A percentile compares a stretch with the other conserved stretches of the same genome.
These are phyloP conservation scores for Lablab purpureus DNA, from an alignment of 306 rosid genomes.

Conservation along the genomic window DNA sequence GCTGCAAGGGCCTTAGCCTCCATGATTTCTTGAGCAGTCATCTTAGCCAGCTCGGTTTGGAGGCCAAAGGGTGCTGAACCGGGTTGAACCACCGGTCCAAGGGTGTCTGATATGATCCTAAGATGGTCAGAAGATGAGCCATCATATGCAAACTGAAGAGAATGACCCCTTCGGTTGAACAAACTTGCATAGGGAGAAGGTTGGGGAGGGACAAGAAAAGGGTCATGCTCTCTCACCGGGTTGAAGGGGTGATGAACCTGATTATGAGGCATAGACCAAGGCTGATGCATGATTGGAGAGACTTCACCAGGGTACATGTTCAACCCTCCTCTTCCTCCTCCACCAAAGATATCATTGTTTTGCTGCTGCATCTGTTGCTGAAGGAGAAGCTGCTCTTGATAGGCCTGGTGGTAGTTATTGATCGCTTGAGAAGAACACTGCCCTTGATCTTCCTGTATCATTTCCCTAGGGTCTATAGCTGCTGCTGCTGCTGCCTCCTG, in stretches of 20 bases:
- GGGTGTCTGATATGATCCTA: constrained; percentile 75
- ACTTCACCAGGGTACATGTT: constrained; percentile 59
- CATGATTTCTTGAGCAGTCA: constrained; percentile 95
- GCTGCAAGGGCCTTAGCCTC: constrained; percentile 98
- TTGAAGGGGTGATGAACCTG: constrained; percentile 62
- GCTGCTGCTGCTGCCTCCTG: constrained; percentile 19
- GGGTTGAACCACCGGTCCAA: constrained; percentile 66
- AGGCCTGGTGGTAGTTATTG: constrained; percentile 62
- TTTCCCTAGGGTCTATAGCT: constrained; percentile 38
- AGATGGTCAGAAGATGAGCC: constrained; percentile 72
- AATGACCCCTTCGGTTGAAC: constrained; percentile 68
- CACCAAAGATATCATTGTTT: constrained; percentile 52
- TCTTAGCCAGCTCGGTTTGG: constrained; percentile 83
- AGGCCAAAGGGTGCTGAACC: constrained; percentile 80
- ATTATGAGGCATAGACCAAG: constrained; percentile 64
- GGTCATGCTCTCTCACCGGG: constrained; percentile 64
- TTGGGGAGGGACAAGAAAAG: constrained; percentile 62
- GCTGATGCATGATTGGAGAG: constrained; percentile 64
- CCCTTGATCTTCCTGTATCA: constrained; percentile 75
- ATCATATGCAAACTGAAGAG: constrained; percentile 73
- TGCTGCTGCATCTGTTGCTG: constrained; percentile 66
- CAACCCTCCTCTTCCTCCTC: constrained; percentile 46
- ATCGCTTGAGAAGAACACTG: constrained; percentile 76
- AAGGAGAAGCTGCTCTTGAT: constrained; percentile 77
- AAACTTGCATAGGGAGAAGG: constrained; percentile 62